Evolutionary conservation across 2,329 filamentous ascomycete genomes (phyloP).

Genomic region (Fusarium sp.): DNA sequence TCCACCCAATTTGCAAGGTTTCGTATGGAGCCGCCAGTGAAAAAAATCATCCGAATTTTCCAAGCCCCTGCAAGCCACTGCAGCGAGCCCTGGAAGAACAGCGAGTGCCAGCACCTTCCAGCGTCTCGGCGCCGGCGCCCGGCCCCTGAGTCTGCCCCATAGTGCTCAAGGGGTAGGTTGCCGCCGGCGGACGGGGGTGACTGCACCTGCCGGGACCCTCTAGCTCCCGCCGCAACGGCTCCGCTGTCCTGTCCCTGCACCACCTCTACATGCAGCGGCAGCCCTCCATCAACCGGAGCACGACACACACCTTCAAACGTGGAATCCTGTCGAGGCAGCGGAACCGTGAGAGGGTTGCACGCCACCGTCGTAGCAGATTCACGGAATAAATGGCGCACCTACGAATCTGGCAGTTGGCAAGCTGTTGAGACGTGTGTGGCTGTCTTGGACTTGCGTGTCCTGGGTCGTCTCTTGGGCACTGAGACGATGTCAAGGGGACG

Average conservation of each 20-base stretch:
- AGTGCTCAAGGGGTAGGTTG: background rate
- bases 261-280: background rate
- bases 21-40: constrained; percentile 15
- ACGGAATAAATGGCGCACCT: constrained; percentile 33
- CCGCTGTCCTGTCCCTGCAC: constrained; percentile 15
- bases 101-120: constrained; percentile 16
- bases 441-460: background rate
- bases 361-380: constrained; percentile 27
- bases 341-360: constrained; percentile 30
- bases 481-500: background rate
- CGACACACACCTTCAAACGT: constrained; percentile 26
- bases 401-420: constrained; percentile 23
- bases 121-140: constrained; percentile 25
- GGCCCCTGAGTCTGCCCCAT: background rate
- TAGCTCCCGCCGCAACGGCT: constrained; percentile 21
- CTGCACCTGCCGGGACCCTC: constrained; percentile 24
- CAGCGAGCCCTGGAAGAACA: constrained; percentile 11
- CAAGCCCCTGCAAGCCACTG: constrained; percentile 27
- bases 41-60: constrained; percentile 18
- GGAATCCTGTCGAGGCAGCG: constrained; percentile 12
- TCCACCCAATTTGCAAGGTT: constrained; percentile 10
- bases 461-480: background rate
- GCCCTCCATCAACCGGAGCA: constrained; percentile 8
- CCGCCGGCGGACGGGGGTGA: constrained; percentile 21
- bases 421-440: constrained; percentile 3